Conservation (phyloP, 176 grass and related monocot genomes). For the Oryza officinalis region DNA sequence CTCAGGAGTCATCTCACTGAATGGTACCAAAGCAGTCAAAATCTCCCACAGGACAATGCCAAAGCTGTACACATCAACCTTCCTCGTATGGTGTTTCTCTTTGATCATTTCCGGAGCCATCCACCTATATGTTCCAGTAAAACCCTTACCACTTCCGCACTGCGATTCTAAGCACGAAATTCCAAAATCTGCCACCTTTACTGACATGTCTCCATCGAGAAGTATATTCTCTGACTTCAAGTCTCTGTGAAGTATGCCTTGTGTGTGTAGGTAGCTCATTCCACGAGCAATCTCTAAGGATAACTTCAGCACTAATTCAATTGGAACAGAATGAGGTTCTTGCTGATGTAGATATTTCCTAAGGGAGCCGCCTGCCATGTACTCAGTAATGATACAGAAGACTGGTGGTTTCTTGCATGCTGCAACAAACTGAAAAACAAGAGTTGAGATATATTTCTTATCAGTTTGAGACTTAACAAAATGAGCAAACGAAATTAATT, state of each 20-base stretch:
- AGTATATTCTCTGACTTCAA: slow-evolving; percentile 98
- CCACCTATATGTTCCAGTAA: slow-evolving; percentile 95
- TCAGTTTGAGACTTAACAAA: not conserved
- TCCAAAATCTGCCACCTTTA: slow-evolving; percentile 97
- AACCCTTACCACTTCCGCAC: slow-evolving; percentile 81
- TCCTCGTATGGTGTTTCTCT: slow-evolving; percentile 90
- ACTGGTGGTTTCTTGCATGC: slow-evolving; percentile 96
- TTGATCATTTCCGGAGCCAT: slow-evolving; percentile 99
- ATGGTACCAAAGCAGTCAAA: slow-evolving; percentile 80
- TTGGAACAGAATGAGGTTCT: slow-evolving; percentile 79
- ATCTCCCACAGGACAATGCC: slow-evolving; percentile 96
- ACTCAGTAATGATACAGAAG: slow-evolving; percentile 96
- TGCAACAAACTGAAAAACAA: slow-evolving; percentile 79
- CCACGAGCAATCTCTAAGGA: slow-evolving; percentile 91
- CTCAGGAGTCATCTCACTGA: slow-evolving; percentile 89
- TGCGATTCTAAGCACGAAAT: slow-evolving; percentile 95
- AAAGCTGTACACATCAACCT: slow-evolving; percentile 98
- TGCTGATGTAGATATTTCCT: slow-evolving; percentile 94
- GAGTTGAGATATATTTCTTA: slow-evolving; percentile 9
- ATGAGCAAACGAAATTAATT: not conserved
- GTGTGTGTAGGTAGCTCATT: slow-evolving; percentile 91
- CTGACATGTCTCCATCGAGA: slow-evolving; percentile 86
- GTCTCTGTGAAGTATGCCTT: slow-evolving; percentile 95
- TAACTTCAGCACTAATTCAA: slow-evolving; percentile 72
- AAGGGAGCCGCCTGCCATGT: slow-evolving; percentile 94